Evolutionary conservation across 2,329 filamentous ascomycete genomes (phyloP).

Genomic region (Aspergillus unguis): DNA sequence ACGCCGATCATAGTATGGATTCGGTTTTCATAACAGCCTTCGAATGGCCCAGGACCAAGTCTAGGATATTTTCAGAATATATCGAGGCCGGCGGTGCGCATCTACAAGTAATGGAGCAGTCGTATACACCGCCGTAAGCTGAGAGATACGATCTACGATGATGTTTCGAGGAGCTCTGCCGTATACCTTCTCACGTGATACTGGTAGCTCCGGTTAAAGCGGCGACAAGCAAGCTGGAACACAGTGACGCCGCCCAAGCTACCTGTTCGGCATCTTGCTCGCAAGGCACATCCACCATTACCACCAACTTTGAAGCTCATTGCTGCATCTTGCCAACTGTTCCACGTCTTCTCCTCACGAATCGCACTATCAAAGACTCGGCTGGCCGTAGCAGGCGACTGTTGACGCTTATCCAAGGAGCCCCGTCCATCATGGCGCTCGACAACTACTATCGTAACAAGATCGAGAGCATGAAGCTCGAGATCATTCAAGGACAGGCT

Average conservation of each 20-base stretch:
- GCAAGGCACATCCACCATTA: neutral
- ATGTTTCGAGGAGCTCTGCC: no score
- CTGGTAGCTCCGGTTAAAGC: constrained; percentile 2
- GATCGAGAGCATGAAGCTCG: constrained; percentile 99
- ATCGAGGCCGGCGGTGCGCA: no score
- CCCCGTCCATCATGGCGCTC: constrained; percentile 74
- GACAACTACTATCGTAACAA: constrained; percentile 99
- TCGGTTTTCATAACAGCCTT: no score
- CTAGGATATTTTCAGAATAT: no score
- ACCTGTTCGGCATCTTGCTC: neutral
- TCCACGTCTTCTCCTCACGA: neutral
- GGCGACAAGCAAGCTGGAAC: neutral
- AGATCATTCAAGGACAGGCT: constrained; percentile 98
- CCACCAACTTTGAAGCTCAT: neutral
- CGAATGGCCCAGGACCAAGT: no score
- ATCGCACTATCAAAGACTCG: neutral
- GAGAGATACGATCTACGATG: no score
- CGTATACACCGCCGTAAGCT: no score
- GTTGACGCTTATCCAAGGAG: constrained; percentile 17
- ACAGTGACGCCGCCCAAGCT: neutral
- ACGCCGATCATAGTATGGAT: no score
- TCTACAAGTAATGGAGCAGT: no score
- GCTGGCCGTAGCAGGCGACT: neutral
- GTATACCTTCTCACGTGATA: neutral
- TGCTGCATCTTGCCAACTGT: neutral